A percentile compares a stretch with the other conserved stretches of the same genome.
phyloP scores from a whole-genome alignment of 345 rosid species.

The Euphorbia pulcherrima region DNA sequence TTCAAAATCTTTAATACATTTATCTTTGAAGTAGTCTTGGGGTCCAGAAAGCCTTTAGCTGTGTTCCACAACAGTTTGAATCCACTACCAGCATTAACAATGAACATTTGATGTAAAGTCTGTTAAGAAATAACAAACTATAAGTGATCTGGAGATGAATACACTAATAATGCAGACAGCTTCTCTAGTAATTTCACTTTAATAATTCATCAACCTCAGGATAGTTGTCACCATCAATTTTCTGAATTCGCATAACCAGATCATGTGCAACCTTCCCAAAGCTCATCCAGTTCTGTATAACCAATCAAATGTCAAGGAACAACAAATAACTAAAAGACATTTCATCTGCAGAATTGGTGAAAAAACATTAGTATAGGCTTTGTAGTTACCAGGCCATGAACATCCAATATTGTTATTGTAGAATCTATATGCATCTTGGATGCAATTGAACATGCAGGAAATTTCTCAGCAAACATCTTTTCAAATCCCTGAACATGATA shows the following conservation, averaged over 20 bases:
- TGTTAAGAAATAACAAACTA: slow-evolving; percentile 29
- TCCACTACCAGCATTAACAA: slow-evolving; percentile 82
- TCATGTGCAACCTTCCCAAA: slow-evolving; percentile 90
- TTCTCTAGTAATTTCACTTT: not conserved
- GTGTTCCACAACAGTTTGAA: slow-evolving; percentile 89
- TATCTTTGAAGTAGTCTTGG: slow-evolving; percentile 84
- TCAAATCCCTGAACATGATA: slow-evolving; percentile 92
- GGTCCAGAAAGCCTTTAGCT: slow-evolving; percentile 82
- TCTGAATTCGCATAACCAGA: slow-evolving; percentile 86
- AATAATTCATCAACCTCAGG: slow-evolving; percentile 67
- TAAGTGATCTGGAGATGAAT: slow-evolving; percentile 12
- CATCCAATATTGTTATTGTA: slow-evolving; percentile 75
- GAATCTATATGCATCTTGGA: slow-evolving; percentile 76
- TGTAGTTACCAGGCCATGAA: slow-evolving; percentile 69
- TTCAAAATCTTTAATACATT: slow-evolving; percentile 41
- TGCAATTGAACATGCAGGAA: slow-evolving; percentile 86
- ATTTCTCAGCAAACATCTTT: slow-evolving; percentile 79
- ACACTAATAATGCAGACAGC: slow-evolving; percentile 1
- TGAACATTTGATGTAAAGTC: slow-evolving; percentile 93
- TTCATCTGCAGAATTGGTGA: slow-evolving; percentile 1
- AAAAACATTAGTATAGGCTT: slow-evolving; percentile 11
- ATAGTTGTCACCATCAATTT: slow-evolving; percentile 95
- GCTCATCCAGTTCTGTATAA: slow-evolving; percentile 78
- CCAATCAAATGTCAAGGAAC: slow-evolving; percentile 12
- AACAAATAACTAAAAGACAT: not conserved